Percentiles rank a stretch among this genome's conserved stretches.
phyloP scores from a whole-genome alignment of 108 stramenopile genomes.

The Epipyxis sp. region DNA sequence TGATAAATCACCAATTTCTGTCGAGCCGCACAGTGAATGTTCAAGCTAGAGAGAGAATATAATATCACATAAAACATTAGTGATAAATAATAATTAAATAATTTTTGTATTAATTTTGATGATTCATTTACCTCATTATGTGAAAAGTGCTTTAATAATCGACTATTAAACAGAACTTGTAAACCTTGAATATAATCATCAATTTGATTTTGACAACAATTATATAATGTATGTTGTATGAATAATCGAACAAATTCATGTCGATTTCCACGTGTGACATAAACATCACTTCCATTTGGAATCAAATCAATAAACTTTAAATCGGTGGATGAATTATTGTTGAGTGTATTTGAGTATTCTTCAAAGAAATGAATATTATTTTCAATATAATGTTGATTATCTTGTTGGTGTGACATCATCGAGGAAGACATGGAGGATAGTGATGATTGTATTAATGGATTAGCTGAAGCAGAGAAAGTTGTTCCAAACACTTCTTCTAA shows the following conservation, averaged over 20 bases:
- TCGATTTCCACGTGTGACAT: conserved; percentile 4
- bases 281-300: not conserved
- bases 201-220: not conserved
- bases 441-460: not conserved
- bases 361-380: too few species aligned
- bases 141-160: not conserved
- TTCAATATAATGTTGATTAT: too few species aligned
- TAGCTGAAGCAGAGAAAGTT: not conserved
- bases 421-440: not conserved
- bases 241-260: conserved; percentile 5
- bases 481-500: conserved; percentile 1
- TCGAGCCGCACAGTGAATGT: not conserved
- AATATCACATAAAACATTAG: not conserved
- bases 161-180: not conserved
- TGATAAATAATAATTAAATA: not conserved
- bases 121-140: conserved; percentile 14
- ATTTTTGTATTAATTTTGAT: too few species aligned
- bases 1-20: too few species aligned
- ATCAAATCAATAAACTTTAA: too few species aligned
- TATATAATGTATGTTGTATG: not conserved
- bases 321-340: too few species aligned
- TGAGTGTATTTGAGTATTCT: too few species aligned
- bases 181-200: not conserved
- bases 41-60: not conserved
- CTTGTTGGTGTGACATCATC: not conserved